These are phyloP conservation scores for Polyplosphaeria fusca DNA, from an alignment of 495 filamentous ascomycete genomes.

Conservation along the genomic window DNA sequence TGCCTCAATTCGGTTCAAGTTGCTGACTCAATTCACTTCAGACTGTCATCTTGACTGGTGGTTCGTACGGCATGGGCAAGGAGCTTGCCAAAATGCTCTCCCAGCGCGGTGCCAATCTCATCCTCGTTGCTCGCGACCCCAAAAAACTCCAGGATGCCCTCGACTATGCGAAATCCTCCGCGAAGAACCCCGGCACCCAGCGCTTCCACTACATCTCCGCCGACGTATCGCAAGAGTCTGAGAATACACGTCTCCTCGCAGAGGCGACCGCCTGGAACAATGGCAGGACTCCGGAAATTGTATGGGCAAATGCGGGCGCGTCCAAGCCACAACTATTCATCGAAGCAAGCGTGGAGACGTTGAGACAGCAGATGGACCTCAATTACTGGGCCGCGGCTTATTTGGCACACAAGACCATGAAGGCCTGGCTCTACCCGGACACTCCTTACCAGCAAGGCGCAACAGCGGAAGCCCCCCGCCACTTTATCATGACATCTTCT, in stretches of 20 bases:
- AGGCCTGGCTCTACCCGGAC: slow-evolving; percentile 56
- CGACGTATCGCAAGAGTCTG: slow-evolving; percentile 68
- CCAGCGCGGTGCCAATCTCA: slow-evolving; percentile 78
- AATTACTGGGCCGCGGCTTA: slow-evolving; percentile 91
- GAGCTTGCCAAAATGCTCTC: slow-evolving; percentile 69
- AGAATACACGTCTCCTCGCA: slow-evolving; percentile 62
- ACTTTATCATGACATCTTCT: slow-evolving; percentile 85
- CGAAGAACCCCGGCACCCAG: slow-evolving; percentile 60
- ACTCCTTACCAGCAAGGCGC: slow-evolving; percentile 34
- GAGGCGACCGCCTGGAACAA: slow-evolving; percentile 84
- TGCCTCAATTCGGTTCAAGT: neutral
- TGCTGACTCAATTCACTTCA: slow-evolving; percentile 34
- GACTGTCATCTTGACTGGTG: slow-evolving; percentile 87
- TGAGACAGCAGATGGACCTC: slow-evolving; percentile 79
- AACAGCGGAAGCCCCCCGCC: slow-evolving; percentile 50
- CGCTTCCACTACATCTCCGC: slow-evolving; percentile 80
- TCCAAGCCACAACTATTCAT: slow-evolving; percentile 75
- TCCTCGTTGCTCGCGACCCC: slow-evolving; percentile 76
- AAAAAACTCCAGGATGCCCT: slow-evolving; percentile 72
- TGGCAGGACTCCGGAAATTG: slow-evolving; percentile 69
- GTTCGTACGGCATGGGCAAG: slow-evolving; percentile 87
- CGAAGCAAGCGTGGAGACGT: slow-evolving; percentile 59
- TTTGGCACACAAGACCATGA: slow-evolving; percentile 70
- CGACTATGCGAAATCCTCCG: slow-evolving; percentile 61
- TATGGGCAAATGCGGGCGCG: slow-evolving; percentile 88